Evolutionary conservation across 169 alveolate species (phyloP), one percentile per base, ranked within the genome.

Genomic region (Plasmodium relictum): DNA sequence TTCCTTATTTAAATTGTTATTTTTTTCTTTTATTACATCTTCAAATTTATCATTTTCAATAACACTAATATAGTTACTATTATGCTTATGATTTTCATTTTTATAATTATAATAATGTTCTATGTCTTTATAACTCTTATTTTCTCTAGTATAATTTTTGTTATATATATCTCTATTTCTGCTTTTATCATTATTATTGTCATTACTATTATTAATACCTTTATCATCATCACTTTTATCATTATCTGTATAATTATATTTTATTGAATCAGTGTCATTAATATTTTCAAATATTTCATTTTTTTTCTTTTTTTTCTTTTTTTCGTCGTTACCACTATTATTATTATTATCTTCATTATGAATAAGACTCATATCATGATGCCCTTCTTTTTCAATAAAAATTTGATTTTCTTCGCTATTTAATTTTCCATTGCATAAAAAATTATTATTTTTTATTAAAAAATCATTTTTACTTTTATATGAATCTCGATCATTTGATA

Each of bases 221-320:
- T 59, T 59, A 24, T 59, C 12, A 59, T 59, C 39, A 59, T 22
- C n/a, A 59, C 58, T 48, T 10, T 48, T 48, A 48, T 48, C 16
- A 48, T 48, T 48, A 48, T 14, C 58, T 10, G 12, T 48, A 48
- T 14, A 48, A 48, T 9, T 48, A 48, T 52, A n/a, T 52, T 52
- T 20, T n/a, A n/a, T 18, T 3, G n/a, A n/a, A 50, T 50, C 0
- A 7, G 9, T 50, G 20, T 50, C n/a, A 50, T 50, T 50, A 9
- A 31, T 31, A 52, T 10, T 6, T 14, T 52, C 20, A 52, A 9
- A 6, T 18, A 3, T 59, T n/a, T 59, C 12, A 59, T 59, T 59
- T 4, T 59, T 10, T 18, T 22, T 24, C 6, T 59, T 59, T n/a
- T 22, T 59, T n/a, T 22, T 24, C 6, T 10, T 9, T n/a, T 59